Evolutionary conservation across 2,329 filamentous ascomycete genomes (phyloP), one percentile per base, ranked within the genome.

Genomic region (Fusarium brevicatenulatum): DNA sequence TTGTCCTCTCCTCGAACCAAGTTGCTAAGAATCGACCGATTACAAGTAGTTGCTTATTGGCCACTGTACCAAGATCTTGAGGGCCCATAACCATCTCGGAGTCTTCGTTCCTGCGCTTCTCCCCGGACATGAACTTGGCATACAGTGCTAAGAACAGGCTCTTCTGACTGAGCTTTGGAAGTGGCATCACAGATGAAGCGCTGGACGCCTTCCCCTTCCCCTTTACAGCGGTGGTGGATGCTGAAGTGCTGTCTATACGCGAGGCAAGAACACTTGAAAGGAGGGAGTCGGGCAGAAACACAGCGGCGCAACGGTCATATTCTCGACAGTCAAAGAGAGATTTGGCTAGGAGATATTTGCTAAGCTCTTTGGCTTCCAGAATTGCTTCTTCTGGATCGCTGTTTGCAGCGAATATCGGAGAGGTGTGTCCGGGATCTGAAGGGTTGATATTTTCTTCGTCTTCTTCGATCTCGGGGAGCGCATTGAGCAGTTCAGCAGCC

Each of bases 11-110:
- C 25, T 87, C 86, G 77, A 98, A 95, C 91, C 95, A 97, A 28
- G 90, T 88, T 73, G 96, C 91, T 37, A 99, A 85, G 37, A 92
- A 91, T 11, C 91, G 89, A 25, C 92, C 91, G 42, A 98, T 89
- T 1, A 89, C 87, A 5, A 92, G 86, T 36, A 99, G 84, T 80
- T 98, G 94, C 80, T 95, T 94, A 81, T 99, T 99, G 66, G 90
- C 83, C 4, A 94, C 93, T 37, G 91, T 91, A 3, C 95, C 95
- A 19, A 94, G 91, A 82, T 99, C 96, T 66, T 95, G 91, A 3
- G 96, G 95, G 0, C 96, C 96, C 83, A 98, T 90, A 56, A 99
- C 93, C 93, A 98, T 98, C 83, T 99, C 96, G 28, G 93, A 94
- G 65, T 98, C 95, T 82, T 99, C 96, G 77, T 97, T 94, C 82